Percentiles rank a stretch among this genome's conserved stretches.
phyloP scores from a whole-genome alignment of 805 yeast species.

The Kockiozyma suomiensis region DNA sequence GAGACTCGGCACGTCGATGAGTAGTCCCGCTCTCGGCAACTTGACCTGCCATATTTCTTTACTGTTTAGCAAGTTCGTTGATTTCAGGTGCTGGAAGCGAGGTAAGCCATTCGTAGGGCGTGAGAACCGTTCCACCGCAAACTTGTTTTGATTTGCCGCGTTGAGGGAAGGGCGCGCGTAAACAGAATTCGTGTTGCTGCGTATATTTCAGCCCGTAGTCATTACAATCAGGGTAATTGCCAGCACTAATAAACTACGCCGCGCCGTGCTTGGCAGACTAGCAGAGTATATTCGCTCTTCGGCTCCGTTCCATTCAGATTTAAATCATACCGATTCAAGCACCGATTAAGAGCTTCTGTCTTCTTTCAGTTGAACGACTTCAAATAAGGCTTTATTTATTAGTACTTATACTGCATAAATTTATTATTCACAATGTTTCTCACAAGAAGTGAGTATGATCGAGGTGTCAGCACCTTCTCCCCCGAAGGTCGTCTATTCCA shows the following conservation, averaged over 20 bases:
- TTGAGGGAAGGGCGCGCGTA: conserved; percentile 8
- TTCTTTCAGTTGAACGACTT: background rate
- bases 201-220: conserved; percentile 1
- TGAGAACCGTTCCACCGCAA: background rate
- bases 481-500: conserved; percentile 99
- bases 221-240: background rate
- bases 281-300: background rate
- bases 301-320: conserved; percentile 8
- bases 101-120: background rate
- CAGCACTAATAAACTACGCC: conserved; percentile 13
- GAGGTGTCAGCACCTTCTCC: conserved; percentile 97
- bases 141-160: conserved; percentile 2
- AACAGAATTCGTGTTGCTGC: conserved; percentile 6
- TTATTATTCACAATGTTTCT: conserved; percentile 67
- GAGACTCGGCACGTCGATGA: conserved; percentile 5
- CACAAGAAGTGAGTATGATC: conserved; percentile 98
- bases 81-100: background rate
- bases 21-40: conserved; percentile 3
- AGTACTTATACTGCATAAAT: background rate
- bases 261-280: background rate
- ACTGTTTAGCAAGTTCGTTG: too few relatives aligned
- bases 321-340: background rate
- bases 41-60: background rate
- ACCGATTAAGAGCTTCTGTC: background rate
- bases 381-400: background rate